Evolutionary conservation across 352 stramenopile genomes (phyloP).

Genomic region (Globisporangium mamillatum): DNA sequence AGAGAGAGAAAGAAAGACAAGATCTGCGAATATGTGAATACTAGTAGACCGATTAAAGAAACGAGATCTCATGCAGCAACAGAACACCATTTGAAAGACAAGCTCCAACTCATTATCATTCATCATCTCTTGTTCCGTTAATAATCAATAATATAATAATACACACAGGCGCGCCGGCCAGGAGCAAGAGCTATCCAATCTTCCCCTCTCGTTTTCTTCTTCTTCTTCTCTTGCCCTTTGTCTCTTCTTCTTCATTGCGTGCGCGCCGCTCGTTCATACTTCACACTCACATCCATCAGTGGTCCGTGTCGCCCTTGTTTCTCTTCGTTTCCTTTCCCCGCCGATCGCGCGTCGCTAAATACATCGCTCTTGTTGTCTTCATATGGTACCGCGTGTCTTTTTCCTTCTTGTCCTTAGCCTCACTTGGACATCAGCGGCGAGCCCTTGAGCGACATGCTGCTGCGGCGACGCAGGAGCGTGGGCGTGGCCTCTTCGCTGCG

Average conservation of each 20-base stretch:
- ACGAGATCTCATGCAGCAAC: background rate
- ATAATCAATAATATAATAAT: slow-evolving; percentile 21
- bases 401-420: background rate
- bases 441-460: slow-evolving; percentile 48
- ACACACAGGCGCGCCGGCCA: slow-evolving; percentile 1
- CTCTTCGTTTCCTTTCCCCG: background rate
- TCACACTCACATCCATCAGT: slow-evolving; percentile 3
- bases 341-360: slow-evolving; percentile 13
- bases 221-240: background rate
- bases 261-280: slow-evolving; percentile 7
- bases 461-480: slow-evolving; percentile 52
- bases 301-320: background rate
- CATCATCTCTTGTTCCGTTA: slow-evolving; percentile 10
- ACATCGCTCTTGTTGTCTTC: slow-evolving; percentile 14
- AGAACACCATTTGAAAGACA: slow-evolving; percentile 7
- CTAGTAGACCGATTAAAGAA: background rate
- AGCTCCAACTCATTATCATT: slow-evolving; percentile 2
- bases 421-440: slow-evolving; percentile 30
- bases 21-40: background rate
- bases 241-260: slow-evolving; percentile 3
- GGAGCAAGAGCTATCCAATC: background rate
- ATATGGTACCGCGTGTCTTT: background rate
- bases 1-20: background rate
- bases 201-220: background rate
- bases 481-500: slow-evolving; percentile 50